These are phyloP conservation scores for Begonia fuchsioides DNA, from an alignment of 306 rosid species.

Conservation along the genomic window DNA sequence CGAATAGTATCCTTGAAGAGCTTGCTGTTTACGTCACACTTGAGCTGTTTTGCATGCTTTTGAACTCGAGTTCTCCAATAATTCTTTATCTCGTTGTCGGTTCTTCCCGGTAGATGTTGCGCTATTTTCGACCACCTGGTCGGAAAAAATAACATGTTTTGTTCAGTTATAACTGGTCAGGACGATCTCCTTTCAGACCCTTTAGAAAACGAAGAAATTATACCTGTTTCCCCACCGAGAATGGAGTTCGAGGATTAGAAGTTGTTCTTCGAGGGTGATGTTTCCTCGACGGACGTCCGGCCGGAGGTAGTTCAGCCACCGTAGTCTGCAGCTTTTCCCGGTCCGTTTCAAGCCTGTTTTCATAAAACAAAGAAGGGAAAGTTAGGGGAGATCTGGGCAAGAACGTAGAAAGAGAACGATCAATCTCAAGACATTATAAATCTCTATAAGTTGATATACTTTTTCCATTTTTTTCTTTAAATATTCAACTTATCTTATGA, in stretches of 20 bases:
- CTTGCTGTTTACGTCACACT: slow-evolving; percentile 2
- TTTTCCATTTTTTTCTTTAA: background rate
- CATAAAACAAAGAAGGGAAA: background rate
- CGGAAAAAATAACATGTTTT: background rate
- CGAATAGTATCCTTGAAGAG: background rate
- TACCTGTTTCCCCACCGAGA: slow-evolving; percentile 9
- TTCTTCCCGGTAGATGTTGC: slow-evolving; percentile 5
- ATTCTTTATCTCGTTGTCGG: slow-evolving; percentile 10
- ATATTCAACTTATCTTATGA: background rate
- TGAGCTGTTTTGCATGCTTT: slow-evolving; percentile 5
- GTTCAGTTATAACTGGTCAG: background rate
- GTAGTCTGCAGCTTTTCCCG: slow-evolving; percentile 9
- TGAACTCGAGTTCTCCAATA: slow-evolving; percentile 9
- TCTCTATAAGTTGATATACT: background rate
- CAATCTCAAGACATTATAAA: background rate
- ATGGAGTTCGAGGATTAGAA: slow-evolving; percentile 11
- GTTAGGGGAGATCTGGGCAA: background rate
- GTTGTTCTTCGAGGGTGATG: slow-evolving; percentile 11
- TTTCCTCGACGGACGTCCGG: slow-evolving; percentile 8
- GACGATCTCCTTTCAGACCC: too few species aligned
- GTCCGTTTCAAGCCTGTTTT: slow-evolving; percentile 5
- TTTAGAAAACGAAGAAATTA: background rate
- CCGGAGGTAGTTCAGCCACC: slow-evolving; percentile 8
- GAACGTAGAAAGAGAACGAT: background rate
- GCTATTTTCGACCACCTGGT: slow-evolving; percentile 12